Conservation (phyloP, 192 early-diverging fungal species). For the Glomus cerebriforme region DNA sequence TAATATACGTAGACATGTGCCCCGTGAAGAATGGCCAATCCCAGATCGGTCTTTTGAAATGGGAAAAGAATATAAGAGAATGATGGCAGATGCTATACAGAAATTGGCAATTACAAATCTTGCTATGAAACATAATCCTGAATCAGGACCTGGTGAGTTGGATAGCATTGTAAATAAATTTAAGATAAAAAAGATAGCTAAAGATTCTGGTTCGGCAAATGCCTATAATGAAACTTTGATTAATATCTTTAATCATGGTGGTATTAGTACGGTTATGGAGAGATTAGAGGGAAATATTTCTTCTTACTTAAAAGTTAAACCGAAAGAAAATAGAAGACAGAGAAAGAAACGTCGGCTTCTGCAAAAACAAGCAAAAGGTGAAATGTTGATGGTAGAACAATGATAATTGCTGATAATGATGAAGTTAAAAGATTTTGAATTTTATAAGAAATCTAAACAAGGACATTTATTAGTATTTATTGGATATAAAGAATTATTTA, state of each 20-base stretch:
- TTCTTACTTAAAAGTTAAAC: background rate
- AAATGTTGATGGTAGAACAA: background rate
- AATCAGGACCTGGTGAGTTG: background rate
- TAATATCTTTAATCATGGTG: background rate
- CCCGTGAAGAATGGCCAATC: background rate
- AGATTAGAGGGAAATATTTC: background rate
- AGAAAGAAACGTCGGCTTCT: background rate
- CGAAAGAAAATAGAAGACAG: background rate
- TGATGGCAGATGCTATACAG: background rate
- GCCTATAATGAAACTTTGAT: background rate
- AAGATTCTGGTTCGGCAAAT: background rate
- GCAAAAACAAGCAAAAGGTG: background rate
- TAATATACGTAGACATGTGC: background rate
- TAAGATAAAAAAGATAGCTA: background rate
- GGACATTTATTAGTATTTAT: no score
- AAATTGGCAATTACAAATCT: background rate
- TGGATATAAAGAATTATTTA: no score
- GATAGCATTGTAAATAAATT: background rate
- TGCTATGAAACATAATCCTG: background rate
- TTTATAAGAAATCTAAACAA: no score
- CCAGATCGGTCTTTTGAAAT: background rate
- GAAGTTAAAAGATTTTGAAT: no score
- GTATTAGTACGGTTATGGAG: background rate
- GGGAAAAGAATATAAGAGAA: background rate
- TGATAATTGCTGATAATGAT: no score